These are phyloP conservation scores for Geranium brycei DNA, from an alignment of 345 rosid species.

Conservation along the genomic window DNA sequence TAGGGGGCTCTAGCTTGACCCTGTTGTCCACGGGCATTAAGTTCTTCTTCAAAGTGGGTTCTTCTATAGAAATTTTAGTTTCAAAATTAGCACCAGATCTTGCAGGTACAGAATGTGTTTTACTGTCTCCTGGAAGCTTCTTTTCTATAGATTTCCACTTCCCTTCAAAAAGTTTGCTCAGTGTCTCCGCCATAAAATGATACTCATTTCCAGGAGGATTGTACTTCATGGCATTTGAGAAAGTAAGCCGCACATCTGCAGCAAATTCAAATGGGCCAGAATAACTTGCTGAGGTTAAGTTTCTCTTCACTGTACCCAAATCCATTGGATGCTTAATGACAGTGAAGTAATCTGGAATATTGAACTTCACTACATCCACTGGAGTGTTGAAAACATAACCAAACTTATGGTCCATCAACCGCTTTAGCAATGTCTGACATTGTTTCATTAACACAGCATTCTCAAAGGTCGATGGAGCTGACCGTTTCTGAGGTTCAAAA, in stretches of 20 bases:
- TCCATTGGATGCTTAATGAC: constrained; percentile 87
- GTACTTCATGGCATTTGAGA: constrained; percentile 69
- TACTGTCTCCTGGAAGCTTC: constrained; percentile 33
- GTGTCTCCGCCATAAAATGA: constrained; percentile 52
- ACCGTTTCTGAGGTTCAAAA: constrained; percentile 20
- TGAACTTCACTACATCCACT: constrained; percentile 62
- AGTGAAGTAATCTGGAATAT: constrained; percentile 74
- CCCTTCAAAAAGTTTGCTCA: constrained; percentile 52
- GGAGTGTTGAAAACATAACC: constrained; percentile 57
- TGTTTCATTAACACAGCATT: constrained; percentile 42
- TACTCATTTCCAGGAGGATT: constrained; percentile 70
- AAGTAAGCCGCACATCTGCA: constrained; percentile 69
- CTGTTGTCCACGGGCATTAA: constrained; percentile 7
- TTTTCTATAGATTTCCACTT: constrained; percentile 77
- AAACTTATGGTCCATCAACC: constrained; percentile 50
- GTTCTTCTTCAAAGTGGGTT: constrained; percentile 17
- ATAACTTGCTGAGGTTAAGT: constrained; percentile 40
- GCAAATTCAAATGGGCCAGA: constrained; percentile 56
- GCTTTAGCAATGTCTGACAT: constrained; percentile 44
- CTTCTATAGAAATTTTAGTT: constrained; percentile 22
- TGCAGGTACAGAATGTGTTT: constrained; percentile 20
- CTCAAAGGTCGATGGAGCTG: too few species aligned
- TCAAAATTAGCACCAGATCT: constrained; percentile 19
- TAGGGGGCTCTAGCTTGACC: constrained; percentile 28
- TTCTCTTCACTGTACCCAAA: constrained; percentile 66